These are phyloP conservation scores for Diplodia scrobiculata DNA, from an alignment of 2,329 filamentous ascomycete species.

Conservation along the genomic window DNA sequence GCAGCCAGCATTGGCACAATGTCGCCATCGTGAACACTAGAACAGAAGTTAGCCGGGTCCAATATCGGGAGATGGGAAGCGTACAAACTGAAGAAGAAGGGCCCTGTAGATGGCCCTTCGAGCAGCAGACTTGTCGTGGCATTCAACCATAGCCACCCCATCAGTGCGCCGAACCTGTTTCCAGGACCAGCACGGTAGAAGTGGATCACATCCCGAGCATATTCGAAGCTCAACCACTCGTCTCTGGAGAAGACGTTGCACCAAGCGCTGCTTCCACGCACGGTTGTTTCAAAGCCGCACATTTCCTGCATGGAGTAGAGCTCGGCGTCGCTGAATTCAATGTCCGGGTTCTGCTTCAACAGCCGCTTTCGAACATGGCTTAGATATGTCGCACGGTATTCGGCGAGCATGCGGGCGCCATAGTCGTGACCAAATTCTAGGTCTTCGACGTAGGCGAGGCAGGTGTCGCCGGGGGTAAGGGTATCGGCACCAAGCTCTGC, in stretches of 20 bases:
- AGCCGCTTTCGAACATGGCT: conserved; percentile 52
- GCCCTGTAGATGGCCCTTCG: conserved; percentile 49
- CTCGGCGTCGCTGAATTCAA: conserved; percentile 52
- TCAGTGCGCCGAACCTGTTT: conserved; percentile 55
- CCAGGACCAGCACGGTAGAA: conserved; percentile 63
- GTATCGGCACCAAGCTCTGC: conserved; percentile 56
- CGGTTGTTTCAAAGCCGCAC: conserved; percentile 61
- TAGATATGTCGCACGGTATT: conserved; percentile 55
- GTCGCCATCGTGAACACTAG: conserved; percentile 60
- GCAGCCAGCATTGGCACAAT: conserved; percentile 59
- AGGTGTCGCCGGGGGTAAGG: conserved; percentile 58
- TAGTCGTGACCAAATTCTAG: conserved; percentile 52
- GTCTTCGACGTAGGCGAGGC: conserved; percentile 46
- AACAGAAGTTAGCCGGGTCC: neutral
- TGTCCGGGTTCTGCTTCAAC: conserved; percentile 46
- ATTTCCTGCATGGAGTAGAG: conserved; percentile 64
- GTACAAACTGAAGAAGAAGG: conserved; percentile 61
- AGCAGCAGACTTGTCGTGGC: conserved; percentile 56
- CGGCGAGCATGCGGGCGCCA: conserved; percentile 52
- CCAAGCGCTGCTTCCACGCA: conserved; percentile 58
- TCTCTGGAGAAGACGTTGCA: conserved; percentile 58
- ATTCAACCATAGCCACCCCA: conserved; percentile 63
- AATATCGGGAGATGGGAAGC: conserved; percentile 32
- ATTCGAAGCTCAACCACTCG: conserved; percentile 60
- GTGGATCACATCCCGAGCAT: conserved; percentile 60